phyloP scores from a whole-genome alignment of 2,329 filamentous ascomycete genomes.

The Tetracladium maxilliforme region DNA sequence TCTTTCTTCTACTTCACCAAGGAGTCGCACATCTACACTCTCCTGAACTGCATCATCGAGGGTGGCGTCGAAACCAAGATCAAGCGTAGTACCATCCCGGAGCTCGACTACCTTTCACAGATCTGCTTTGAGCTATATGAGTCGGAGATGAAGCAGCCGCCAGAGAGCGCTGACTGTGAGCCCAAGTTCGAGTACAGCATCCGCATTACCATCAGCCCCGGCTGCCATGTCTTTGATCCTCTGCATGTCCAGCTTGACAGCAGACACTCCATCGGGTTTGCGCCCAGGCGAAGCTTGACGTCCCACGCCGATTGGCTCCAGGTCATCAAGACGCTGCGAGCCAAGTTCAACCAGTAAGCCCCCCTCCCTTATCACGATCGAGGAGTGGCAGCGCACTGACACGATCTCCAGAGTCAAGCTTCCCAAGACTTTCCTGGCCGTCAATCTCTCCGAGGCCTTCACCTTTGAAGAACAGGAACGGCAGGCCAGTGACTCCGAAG shows the following conservation, averaged over 20 bases:
- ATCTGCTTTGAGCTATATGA: constrained; percentile 98
- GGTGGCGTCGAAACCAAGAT: constrained; percentile 97
- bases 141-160: constrained; percentile 48
- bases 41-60: constrained; percentile 94
- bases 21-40: constrained; percentile 95
- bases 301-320: constrained; percentile 91
- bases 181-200: constrained; percentile 88
- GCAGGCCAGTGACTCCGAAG: constrained; percentile 2
- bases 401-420: constrained; percentile 14
- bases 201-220: constrained; percentile 87
- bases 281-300: constrained; percentile 78
- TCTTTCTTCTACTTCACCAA: constrained; percentile 99
- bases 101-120: constrained; percentile 92
- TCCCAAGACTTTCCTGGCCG: constrained; percentile 17
- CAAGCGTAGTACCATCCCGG: constrained; percentile 83
- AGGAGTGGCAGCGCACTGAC: too few relatives aligned
- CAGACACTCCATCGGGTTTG: constrained; percentile 90
- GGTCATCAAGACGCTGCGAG: constrained; percentile 87
- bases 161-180: constrained; percentile 29
- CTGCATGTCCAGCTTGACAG: constrained; percentile 93
- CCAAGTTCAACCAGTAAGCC: constrained; percentile 88
- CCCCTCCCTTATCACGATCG: too few relatives aligned
- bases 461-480: constrained; percentile 17
- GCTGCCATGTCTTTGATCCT: constrained; percentile 92
- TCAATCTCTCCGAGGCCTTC: constrained; percentile 18